Evolutionary conservation across 2,329 filamentous ascomycete species (phyloP).

Genomic region (Diaporthe amygdali): DNA sequence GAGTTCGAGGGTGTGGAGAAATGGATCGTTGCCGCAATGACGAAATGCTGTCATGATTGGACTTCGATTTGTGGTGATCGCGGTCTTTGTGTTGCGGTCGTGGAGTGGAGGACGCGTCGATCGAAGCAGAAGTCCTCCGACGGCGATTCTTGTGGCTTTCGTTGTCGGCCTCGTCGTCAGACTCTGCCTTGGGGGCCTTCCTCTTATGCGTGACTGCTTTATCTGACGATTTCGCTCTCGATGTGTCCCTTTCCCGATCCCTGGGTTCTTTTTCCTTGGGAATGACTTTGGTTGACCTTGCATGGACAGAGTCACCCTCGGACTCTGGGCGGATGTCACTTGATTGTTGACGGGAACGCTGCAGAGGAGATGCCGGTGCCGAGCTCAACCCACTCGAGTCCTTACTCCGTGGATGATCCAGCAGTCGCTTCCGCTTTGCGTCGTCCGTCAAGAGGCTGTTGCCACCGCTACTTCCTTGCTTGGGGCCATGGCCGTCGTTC

Average conservation of each 20-base stretch:
- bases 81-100: slow-evolving; percentile 28
- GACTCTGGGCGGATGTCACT: slow-evolving; percentile 53
- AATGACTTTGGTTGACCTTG: slow-evolving; percentile 49
- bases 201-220: slow-evolving; percentile 55
- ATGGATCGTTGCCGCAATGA: slow-evolving; percentile 52
- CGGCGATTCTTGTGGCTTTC: slow-evolving; percentile 60
- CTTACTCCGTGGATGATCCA: slow-evolving; percentile 49
- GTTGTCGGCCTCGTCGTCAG: slow-evolving; percentile 61
- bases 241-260: slow-evolving; percentile 20
- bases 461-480: slow-evolving; percentile 25
- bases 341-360: slow-evolving; percentile 45
- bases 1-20: slow-evolving; percentile 63
- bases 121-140: slow-evolving; percentile 54
- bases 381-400: slow-evolving; percentile 65
- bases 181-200: slow-evolving; percentile 58
- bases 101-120: slow-evolving; percentile 29
- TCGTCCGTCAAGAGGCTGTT: slow-evolving; percentile 38
- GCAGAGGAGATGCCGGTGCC: slow-evolving; percentile 60
- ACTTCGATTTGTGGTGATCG: slow-evolving; percentile 38
- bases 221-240: slow-evolving; percentile 47
- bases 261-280: slow-evolving; percentile 43
- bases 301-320: slow-evolving; percentile 58
- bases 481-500: slow-evolving; percentile 41
- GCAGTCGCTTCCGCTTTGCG: slow-evolving; percentile 57
- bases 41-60: slow-evolving; percentile 38